These are phyloP conservation scores for Rhynchospora pubera DNA, from an alignment of 176 grass and related monocot species.

Conservation along the genomic window DNA sequence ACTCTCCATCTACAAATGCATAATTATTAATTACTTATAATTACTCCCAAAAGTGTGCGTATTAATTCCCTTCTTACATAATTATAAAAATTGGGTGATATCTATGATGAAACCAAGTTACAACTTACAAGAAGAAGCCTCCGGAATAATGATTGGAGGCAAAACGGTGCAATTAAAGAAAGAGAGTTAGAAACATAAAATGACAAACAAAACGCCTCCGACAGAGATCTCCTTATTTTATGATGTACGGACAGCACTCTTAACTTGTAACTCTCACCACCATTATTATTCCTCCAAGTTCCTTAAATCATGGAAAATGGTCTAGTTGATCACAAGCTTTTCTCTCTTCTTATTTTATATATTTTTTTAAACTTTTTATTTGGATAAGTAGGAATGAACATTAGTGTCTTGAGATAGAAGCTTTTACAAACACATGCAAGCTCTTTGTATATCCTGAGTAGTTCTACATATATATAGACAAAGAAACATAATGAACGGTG, in stretches of 20 bases:
- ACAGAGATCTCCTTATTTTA: conserved; percentile 22
- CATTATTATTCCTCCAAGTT: background rate
- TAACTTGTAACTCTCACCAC: background rate
- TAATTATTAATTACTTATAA: background rate
- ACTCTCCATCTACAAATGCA: background rate
- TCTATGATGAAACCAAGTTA: background rate
- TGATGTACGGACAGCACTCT: conserved; percentile 3
- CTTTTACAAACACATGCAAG: background rate
- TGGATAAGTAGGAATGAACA: background rate
- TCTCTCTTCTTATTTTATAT: background rate
- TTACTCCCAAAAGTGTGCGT: background rate
- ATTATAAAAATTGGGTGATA: no score
- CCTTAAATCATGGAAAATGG: conserved; percentile 18
- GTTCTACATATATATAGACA: background rate
- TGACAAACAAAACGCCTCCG: conserved; percentile 9
- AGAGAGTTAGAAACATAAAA: background rate
- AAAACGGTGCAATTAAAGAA: background rate
- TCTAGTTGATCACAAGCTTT: background rate
- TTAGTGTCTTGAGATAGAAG: background rate
- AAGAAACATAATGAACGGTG: background rate
- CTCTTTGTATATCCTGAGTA: background rate
- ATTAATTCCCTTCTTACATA: no score
- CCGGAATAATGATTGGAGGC: conserved; percentile 12
- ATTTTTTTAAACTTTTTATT: background rate
- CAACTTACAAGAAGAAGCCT: conserved; percentile 8